Conservation (phyloP, 768 basidiomycete species). For the Termitomyces sp. region DNA sequence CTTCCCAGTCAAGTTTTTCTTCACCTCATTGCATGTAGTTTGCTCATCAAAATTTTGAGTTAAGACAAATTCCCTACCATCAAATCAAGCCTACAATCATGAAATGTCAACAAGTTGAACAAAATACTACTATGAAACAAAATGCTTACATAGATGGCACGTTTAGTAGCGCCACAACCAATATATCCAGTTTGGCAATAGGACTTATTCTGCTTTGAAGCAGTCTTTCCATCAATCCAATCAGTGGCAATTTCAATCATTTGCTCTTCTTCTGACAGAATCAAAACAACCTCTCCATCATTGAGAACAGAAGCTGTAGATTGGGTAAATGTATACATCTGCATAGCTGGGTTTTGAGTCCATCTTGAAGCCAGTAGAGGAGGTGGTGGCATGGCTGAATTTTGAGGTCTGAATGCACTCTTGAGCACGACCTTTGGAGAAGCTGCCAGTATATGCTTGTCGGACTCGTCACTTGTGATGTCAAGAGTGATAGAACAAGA, state of each 20-base stretch:
- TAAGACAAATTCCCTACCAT: conserved; percentile 17
- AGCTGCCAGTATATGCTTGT: too few species aligned
- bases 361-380: neutral
- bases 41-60: conserved; percentile 11
- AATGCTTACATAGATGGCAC: too few species aligned
- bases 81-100: conserved; percentile 3
- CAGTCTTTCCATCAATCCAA: neutral
- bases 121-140: neutral
- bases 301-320: neutral
- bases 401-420: neutral
- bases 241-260: conserved; percentile 4
- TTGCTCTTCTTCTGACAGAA: neutral
- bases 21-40: conserved; percentile 4
- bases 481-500: neutral
- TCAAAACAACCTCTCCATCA: neutral
- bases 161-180: too few species aligned
- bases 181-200: neutral
- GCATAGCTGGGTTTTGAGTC: neutral
- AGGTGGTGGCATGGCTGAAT: neutral
- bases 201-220: neutral
- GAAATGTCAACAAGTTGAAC: neutral
- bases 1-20: conserved; percentile 11
- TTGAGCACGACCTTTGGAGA: neutral
- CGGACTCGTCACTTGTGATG: too few species aligned
- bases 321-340: neutral